These are phyloP conservation scores for Graphilbum ipis-grandicollis DNA, from an alignment of 2,329 filamentous ascomycete species.

Conservation along the genomic window DNA sequence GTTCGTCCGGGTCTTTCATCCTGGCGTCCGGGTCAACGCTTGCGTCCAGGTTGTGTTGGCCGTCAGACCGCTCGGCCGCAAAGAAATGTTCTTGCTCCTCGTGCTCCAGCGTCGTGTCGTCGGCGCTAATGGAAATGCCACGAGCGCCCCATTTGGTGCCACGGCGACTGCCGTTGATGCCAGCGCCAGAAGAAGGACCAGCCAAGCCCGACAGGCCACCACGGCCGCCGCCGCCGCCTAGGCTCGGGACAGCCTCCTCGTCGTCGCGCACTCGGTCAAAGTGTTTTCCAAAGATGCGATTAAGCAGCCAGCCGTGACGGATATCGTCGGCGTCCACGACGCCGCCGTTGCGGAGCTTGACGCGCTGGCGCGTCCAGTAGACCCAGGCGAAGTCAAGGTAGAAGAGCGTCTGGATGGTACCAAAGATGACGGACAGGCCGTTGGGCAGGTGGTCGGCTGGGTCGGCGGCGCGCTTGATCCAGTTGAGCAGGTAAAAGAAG, in stretches of 20 bases:
- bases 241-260: slow-evolving; percentile 33
- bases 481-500: slow-evolving; percentile 78
- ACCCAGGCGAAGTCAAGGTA: slow-evolving; percentile 96
- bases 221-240: slow-evolving; percentile 24
- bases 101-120: slow-evolving; percentile 37
- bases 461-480: slow-evolving; percentile 56
- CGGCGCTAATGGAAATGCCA: slow-evolving; percentile 49
- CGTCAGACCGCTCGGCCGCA: slow-evolving; percentile 14
- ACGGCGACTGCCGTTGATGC: slow-evolving; percentile 22
- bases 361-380: slow-evolving; percentile 81
- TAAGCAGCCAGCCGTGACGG: slow-evolving; percentile 68
- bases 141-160: slow-evolving; percentile 45
- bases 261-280: slow-evolving; percentile 33
- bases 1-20: slow-evolving; percentile 50
- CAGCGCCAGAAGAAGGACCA: slow-evolving; percentile 34
- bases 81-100: slow-evolving; percentile 24
- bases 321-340: slow-evolving; percentile 84
- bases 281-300: slow-evolving; percentile 53
- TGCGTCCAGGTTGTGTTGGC: slow-evolving; percentile 26
- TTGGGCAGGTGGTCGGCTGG: slow-evolving; percentile 42
- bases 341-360: slow-evolving; percentile 79
- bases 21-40: slow-evolving; percentile 42
- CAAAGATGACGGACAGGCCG: slow-evolving; percentile 65
- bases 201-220: too few relatives aligned
- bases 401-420: slow-evolving; percentile 72